phyloP scores from a whole-genome alignment of 257 asterid genomes.

The Solanum gandarillasii region DNA sequence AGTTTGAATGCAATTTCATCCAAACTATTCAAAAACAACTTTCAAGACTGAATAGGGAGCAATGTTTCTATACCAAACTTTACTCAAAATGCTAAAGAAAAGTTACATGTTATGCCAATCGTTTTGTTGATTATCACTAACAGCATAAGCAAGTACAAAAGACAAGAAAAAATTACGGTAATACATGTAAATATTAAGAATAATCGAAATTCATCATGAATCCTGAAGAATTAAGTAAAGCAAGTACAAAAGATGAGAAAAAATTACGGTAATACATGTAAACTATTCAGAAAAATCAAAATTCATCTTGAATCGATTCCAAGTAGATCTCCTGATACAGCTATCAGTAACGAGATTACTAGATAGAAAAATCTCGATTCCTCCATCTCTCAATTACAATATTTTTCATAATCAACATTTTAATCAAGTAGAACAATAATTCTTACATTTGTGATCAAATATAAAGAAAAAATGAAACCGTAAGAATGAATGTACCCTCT shows the following conservation, averaged over 20 bases:
- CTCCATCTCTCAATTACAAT: not conserved
- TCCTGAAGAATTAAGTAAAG: not conserved
- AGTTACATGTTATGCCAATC: too few relatives aligned
- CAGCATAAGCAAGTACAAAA: not conserved
- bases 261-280: not conserved
- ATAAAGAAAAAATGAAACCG: not conserved
- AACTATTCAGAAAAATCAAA: not conserved
- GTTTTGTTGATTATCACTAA: too few relatives aligned
- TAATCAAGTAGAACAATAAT: not conserved
- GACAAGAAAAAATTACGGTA: not conserved
- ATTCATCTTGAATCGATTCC: not conserved
- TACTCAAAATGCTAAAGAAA: not conserved
- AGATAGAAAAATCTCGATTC: not conserved
- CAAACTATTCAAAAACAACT: not conserved
- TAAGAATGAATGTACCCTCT: not conserved
- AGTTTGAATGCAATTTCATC: not conserved
- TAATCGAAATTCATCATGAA: not conserved
- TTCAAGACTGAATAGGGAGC: not conserved
- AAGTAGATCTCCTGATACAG: not conserved
- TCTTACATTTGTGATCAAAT: not conserved
- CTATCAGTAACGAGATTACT: not conserved
- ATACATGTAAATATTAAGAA: not conserved
- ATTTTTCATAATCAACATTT: not conserved
- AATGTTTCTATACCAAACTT: not conserved
- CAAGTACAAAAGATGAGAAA: not conserved